Base-by-base conservation (phyloP, 2,329 filamentous ascomycete genomes). In the Fusarium newnesense region DNA sequence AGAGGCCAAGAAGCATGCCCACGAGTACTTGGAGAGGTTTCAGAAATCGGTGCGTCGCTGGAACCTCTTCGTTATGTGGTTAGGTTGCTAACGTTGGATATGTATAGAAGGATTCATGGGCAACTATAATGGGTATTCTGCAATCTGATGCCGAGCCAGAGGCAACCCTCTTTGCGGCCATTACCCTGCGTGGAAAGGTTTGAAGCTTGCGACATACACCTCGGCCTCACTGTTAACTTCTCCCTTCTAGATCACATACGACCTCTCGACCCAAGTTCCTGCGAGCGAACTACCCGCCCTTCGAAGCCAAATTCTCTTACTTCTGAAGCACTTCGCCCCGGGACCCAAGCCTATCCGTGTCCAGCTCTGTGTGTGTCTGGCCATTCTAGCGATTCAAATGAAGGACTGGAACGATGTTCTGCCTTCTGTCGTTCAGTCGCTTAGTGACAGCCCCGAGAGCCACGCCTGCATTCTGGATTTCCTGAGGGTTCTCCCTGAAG, bases 121-220 rank as follows among this genome's bases (percentile, higher is more conserved):
- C 92, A 49, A 92, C 93, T 52, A 95, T 95, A 71, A 92, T 98
- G 81, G 90, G 91, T 60, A 94, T 99, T 72, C 86, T 99, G 71
- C 94, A 97, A 82, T 93, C 94, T 56, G 88, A 92, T 72, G 90
- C 93, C 62, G 92, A 95, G 72, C 88, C 93, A 57, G 95, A 97
- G 82, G 94, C 94, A 32, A 96, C 96, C 81, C 87, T 99, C 69
- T 99, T 99, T 83, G 96, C 96, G 52, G 96, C 96, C 67, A 98
- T 96, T 52, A 99, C 96, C 59, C 86, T 99, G 79, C 97, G 97
- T 86, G 96, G 96, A 87, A 99, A 99, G 92, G 96, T 98, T 75
- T 62, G 66, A 57, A 43, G 16, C 47, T 59, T 50, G 40, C 39
- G 36, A 58, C 21, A 24, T 24, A 18, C 59, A 16, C 18, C 42